Base-by-base conservation (phyloP, 1,284 basidiomycete genomes). In the Spongiforma sp. region DNA sequence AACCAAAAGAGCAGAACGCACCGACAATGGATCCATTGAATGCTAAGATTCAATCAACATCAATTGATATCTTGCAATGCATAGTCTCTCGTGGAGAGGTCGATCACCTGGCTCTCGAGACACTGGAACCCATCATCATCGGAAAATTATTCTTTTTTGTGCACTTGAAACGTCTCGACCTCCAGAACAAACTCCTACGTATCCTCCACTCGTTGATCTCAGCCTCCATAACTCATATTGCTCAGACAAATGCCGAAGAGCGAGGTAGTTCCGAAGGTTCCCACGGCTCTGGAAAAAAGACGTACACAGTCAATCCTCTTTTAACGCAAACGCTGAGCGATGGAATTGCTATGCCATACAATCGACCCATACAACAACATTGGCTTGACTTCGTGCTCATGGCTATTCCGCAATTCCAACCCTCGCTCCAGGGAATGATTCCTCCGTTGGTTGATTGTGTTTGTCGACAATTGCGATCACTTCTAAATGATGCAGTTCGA, bases 351-450 rank as follows among this genome's bases (percentile, higher is more conserved):
- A 77, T 82, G 7, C 80, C 84, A 8, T 80, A 84, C 28, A 97
- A 96, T 77, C 87, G 90, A 26, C 84, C 93, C 2, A 84, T 96
- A 28, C 79, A 98, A 17, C 95, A 97, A 73, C 94, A 98, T 74
- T 99, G 97, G 97, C 84, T 98, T 28, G 97, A 99, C 76, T 99
- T 99, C 75, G 84, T 98, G 62, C 85, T 98, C 60, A 94, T 94
- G 90, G 93, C 94, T 0, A 81, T 96, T 11, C 90, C 94, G 1
- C 90, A 93, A 69, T 93, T 94, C 71, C 91, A 93, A 65, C 87
- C 89, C 52, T 81, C 86, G 28, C 80, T 94, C 10, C 86, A 88
- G 50, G 79, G 83, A 19, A 83, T 92, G 46, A 82, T 98, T n/a
- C 82, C 88, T 19, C 90, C 94, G 2, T 80, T 99, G 28, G 91